Evolutionary conservation across 2,329 filamentous ascomycete genomes (phyloP).

Genomic region (Nannizzia gypsea): DNA sequence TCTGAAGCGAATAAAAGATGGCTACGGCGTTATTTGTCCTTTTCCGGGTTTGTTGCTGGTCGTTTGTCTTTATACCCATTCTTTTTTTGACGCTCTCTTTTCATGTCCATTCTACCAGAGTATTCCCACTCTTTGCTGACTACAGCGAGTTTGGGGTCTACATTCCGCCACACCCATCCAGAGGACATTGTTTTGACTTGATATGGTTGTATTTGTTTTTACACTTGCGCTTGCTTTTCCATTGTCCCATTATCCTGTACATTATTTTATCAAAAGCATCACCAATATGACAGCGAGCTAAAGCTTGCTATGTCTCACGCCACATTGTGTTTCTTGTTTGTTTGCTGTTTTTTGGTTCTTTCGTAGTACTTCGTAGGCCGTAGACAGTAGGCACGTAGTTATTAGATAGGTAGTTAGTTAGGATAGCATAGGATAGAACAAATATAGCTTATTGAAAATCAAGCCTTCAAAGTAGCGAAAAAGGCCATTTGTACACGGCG

Average conservation of each 20-base stretch:
- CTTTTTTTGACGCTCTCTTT: no score
- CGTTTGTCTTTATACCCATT: neutral
- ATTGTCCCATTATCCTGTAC: slow-evolving; percentile 1
- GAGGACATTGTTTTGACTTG: neutral
- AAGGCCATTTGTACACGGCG: neutral
- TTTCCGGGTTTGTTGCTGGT: neutral
- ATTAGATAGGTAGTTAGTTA: neutral
- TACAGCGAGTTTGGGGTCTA: slow-evolving; percentile 1
- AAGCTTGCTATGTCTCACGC: neutral
- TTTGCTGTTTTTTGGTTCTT: no score
- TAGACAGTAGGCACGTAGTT: neutral
- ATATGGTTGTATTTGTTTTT: neutral
- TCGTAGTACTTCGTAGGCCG: neutral
- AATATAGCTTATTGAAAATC: neutral
- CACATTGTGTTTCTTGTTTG: neutral
- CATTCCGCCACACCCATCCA: neutral
- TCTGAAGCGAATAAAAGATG: slow-evolving; percentile 1
- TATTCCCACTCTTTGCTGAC: neutral
- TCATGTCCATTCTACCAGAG: neutral
- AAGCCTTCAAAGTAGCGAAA: no score
- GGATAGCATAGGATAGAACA: neutral
- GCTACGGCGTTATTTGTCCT: neutral
- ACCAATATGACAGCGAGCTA: neutral
- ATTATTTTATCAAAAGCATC: slow-evolving; percentile 1
- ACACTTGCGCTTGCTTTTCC: neutral